These are phyloP conservation scores for Monosporascus sp. DNA, from an alignment of 2,329 filamentous ascomycete genomes.

Conservation along the genomic window DNA sequence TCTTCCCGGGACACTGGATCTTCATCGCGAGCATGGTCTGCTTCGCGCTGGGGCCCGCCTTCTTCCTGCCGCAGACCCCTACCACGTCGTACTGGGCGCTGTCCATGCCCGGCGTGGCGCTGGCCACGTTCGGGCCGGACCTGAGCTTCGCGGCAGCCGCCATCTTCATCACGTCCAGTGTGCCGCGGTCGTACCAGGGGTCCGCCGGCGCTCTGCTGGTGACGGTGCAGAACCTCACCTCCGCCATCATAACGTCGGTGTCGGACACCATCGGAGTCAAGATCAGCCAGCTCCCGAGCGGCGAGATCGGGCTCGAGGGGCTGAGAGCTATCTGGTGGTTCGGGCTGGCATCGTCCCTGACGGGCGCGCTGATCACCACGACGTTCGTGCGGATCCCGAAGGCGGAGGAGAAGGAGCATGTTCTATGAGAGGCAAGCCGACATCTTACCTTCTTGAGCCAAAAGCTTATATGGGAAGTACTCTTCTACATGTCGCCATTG, in stretches of 20 bases:
- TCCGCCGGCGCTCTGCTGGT: constrained; percentile 40
- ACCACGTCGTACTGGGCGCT: constrained; percentile 39
- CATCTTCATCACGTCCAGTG: constrained; percentile 44
- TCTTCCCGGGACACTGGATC: constrained; percentile 41
- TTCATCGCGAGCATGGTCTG: constrained; percentile 36
- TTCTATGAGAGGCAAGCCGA: too few species aligned
- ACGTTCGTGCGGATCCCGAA: constrained; percentile 18
- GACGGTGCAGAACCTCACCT: constrained; percentile 41
- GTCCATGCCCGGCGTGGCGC: constrained; percentile 37
- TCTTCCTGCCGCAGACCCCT: constrained; percentile 30
- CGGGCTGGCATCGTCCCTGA: constrained; percentile 14
- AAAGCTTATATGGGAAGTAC: neutral
- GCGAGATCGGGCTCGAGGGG: constrained; percentile 16
- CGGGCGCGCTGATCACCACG: constrained; percentile 16
- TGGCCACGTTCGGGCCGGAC: constrained; percentile 43
- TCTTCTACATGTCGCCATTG: too few species aligned
- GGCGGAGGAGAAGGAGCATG: constrained; percentile 20
- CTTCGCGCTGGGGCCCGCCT: constrained; percentile 18
- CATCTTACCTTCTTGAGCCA: too few species aligned
- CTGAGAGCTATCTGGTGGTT: constrained; percentile 22
- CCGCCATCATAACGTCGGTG: constrained; percentile 35
- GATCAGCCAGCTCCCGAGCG: constrained; percentile 16
- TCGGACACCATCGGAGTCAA: constrained; percentile 28
- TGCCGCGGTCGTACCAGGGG: constrained; percentile 41
- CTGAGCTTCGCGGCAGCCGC: constrained; percentile 41